Percentiles rank a stretch among this genome's conserved stretches.
These are phyloP conservation scores for Diplotaxis tenuifolia DNA, from an alignment of 345 rosid genomes.

Conservation along the genomic window DNA sequence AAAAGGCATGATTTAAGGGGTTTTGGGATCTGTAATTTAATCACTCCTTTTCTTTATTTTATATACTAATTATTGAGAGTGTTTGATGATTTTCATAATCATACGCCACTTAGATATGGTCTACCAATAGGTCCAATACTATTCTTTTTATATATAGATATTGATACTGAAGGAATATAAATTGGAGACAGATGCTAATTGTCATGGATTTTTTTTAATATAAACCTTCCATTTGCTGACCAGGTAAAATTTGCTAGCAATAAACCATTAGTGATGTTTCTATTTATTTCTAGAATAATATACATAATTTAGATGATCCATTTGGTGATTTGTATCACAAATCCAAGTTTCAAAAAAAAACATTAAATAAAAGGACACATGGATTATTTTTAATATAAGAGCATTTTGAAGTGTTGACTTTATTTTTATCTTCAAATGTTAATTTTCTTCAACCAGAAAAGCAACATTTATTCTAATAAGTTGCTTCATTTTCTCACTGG, in stretches of 20 bases:
- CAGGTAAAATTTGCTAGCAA: neutral
- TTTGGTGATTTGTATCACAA: neutral
- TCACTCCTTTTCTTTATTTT: conserved; percentile 17
- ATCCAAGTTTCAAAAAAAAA: neutral
- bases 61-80: conserved; percentile 36
- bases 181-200: neutral
- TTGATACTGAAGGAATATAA: neutral
- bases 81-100: conserved; percentile 47
- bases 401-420: too few species aligned
- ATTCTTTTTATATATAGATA: neutral
- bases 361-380: neutral
- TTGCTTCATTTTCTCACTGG: too few species aligned
- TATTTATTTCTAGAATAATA: neutral
- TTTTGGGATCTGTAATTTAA: conserved; percentile 54
- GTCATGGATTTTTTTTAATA: neutral
- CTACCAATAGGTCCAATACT: conserved; percentile 22
- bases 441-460: too few species aligned
- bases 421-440: too few species aligned
- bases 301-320: neutral
- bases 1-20: conserved; percentile 37
- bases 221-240: neutral
- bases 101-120: conserved; percentile 52
- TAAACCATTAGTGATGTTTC: neutral
- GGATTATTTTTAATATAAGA: neutral
- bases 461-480: too few species aligned